These are phyloP conservation scores for Amborella trichopoda DNA, from an alignment of 164 flowering plant genomes.

Conservation along the genomic window DNA sequence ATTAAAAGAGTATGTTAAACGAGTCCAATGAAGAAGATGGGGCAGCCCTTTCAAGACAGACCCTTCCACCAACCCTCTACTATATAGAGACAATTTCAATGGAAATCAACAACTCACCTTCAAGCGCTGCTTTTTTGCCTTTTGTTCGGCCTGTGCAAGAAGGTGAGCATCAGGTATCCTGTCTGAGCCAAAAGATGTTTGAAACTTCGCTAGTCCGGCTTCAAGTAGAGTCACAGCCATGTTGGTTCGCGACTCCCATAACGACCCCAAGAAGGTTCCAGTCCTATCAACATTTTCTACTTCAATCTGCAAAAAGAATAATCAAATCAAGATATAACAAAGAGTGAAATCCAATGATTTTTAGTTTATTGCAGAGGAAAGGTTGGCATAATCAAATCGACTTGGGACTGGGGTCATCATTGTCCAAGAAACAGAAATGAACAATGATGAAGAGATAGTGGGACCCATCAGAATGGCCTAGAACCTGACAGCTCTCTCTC, in stretches of 20 bases:
- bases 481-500: too few relatives aligned
- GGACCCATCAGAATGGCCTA: too few relatives aligned
- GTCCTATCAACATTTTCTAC: slow-evolving; percentile 93
- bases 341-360: not conserved
- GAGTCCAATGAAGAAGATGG: too few relatives aligned
- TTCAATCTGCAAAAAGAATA: slow-evolving; percentile 48
- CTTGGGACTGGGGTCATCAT: too few relatives aligned
- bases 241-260: slow-evolving; percentile 82
- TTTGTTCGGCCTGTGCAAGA: slow-evolving; percentile 68
- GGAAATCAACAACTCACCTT: slow-evolving; percentile 58
- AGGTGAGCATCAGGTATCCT: slow-evolving; percentile 76
- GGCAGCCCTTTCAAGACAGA: too few relatives aligned
- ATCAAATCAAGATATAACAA: not conserved
- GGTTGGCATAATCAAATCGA: too few relatives aligned
- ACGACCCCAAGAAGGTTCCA: slow-evolving; percentile 93
- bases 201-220: slow-evolving; percentile 87
- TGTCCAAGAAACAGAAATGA: too few relatives aligned
- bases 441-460: too few relatives aligned
- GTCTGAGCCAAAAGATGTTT: slow-evolving; percentile 65
- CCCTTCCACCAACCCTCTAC: too few relatives aligned
- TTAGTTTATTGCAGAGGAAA: not conserved
- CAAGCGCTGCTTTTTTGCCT: slow-evolving; percentile 68
- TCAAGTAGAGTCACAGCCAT: slow-evolving; percentile 62
- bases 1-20: slow-evolving; percentile 1
- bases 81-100: too few relatives aligned